Conservation (phyloP, 371 early-diverging fungal genomes). For the Paramicrosporidium saccamoebae region DNA sequence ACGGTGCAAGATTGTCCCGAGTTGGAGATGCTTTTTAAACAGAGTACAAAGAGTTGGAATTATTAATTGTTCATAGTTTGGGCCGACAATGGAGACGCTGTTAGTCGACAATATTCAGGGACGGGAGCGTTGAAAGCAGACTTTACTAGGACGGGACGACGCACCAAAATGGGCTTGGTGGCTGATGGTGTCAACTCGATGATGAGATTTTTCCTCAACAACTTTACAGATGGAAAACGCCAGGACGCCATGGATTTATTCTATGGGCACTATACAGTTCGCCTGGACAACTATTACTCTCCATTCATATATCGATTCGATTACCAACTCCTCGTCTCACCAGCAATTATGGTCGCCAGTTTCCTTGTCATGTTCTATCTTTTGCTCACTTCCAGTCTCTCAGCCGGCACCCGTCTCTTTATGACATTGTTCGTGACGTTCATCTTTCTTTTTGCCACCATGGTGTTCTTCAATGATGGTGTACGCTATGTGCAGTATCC, state of each 20-base stretch:
- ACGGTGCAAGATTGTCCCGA: conserved; percentile 12
- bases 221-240: conserved; percentile 59
- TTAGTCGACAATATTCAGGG: conserved; percentile 81
- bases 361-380: no score
- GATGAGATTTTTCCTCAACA: conserved; percentile 58
- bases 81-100: conserved; percentile 95
- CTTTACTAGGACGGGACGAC: conserved; percentile 65
- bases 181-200: conserved; percentile 45
- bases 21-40: conserved; percentile 9
- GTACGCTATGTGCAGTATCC: no score
- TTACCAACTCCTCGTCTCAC: no score
- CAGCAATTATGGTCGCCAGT: no score
- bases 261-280: conserved; percentile 22
- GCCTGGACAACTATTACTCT: no score
- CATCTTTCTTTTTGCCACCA: no score
- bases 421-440: no score
- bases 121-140: conserved; percentile 94
- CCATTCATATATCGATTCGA: no score
- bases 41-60: no score
- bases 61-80: conserved; percentile 29
- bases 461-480: no score
- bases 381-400: no score
- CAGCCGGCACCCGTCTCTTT: no score
- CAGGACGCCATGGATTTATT: conserved; percentile 61
- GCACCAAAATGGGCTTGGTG: conserved; percentile 44